Conservation (phyloP, 2,329 filamentous ascomycete genomes). For the Ceratocystis cacaofunesta region DNA sequence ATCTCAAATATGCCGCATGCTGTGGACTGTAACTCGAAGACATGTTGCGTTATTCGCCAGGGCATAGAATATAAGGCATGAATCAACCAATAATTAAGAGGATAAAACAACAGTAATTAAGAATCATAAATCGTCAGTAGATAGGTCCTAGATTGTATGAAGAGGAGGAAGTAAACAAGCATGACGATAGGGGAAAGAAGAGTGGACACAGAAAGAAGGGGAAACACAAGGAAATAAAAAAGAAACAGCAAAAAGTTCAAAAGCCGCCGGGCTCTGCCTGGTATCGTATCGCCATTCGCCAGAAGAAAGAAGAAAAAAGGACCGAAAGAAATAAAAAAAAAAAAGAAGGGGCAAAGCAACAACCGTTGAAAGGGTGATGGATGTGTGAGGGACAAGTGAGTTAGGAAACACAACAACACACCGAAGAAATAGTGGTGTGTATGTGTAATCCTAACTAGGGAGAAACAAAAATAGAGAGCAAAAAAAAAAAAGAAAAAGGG, state of each 20-base stretch:
- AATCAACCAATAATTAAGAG: too few species aligned
- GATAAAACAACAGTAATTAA: background rate
- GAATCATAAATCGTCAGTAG: conserved; percentile 4
- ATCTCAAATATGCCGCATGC: background rate
- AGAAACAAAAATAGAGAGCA: background rate
- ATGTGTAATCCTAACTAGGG: background rate
- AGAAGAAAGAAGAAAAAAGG: conserved; percentile 2
- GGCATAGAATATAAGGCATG: background rate
- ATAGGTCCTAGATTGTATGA: background rate
- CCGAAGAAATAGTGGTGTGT: background rate
- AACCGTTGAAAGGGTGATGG: background rate
- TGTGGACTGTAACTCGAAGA: background rate
- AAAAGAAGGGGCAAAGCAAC: background rate
- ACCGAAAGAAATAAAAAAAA: background rate
- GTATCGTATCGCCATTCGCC: conserved; percentile 16
- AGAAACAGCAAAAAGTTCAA: conserved; percentile 10
- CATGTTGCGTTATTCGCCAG: background rate
- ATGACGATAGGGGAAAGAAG: background rate
- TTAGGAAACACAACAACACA: too few species aligned
- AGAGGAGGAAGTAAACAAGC: background rate
- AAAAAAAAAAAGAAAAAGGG: conserved; percentile 16
- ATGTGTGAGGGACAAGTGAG: too few species aligned
- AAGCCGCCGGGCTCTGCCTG: conserved; percentile 12
- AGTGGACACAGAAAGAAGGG: background rate
- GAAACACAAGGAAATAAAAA: background rate